These are phyloP conservation scores for Eucalyptus erythrocorys DNA, from an alignment of 345 rosid genomes.

Conservation along the genomic window DNA sequence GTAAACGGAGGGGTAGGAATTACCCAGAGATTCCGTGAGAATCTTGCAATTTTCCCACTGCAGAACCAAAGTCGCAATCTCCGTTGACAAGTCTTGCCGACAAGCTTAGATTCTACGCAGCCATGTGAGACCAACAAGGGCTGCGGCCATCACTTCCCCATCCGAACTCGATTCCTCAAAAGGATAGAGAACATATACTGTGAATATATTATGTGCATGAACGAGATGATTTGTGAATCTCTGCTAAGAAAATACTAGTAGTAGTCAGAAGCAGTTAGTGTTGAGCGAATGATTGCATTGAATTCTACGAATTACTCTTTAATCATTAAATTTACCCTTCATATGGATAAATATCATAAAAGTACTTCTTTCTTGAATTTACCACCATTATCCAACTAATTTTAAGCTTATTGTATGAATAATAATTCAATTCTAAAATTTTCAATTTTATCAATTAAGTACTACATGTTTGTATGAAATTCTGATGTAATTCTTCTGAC, in stretches of 20 bases:
- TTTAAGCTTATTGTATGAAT: accelerated
- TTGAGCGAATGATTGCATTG: background rate
- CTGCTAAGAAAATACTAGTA: background rate
- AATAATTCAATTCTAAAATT: background rate
- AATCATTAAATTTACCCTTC: background rate
- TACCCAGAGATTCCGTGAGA: background rate
- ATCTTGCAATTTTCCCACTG: background rate
- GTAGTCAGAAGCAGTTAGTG: background rate
- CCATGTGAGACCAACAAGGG: background rate
- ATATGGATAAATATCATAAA: background rate
- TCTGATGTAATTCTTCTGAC: accelerated
- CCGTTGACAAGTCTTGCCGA: background rate
- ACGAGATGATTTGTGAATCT: background rate
- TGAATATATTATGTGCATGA: background rate
- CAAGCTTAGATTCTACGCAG: background rate
- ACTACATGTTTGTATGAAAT: background rate
- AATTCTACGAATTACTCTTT: background rate
- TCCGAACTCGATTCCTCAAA: background rate
- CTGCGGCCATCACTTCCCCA: background rate
- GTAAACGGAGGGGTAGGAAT: background rate
- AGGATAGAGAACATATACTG: background rate
- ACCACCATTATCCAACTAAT: background rate
- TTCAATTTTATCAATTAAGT: background rate
- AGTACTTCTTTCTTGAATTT: background rate
- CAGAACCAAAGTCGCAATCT: background rate